Evolutionary conservation across 2,329 filamentous ascomycete species (phyloP).

Genomic region (Coleophoma crateriformis): DNA sequence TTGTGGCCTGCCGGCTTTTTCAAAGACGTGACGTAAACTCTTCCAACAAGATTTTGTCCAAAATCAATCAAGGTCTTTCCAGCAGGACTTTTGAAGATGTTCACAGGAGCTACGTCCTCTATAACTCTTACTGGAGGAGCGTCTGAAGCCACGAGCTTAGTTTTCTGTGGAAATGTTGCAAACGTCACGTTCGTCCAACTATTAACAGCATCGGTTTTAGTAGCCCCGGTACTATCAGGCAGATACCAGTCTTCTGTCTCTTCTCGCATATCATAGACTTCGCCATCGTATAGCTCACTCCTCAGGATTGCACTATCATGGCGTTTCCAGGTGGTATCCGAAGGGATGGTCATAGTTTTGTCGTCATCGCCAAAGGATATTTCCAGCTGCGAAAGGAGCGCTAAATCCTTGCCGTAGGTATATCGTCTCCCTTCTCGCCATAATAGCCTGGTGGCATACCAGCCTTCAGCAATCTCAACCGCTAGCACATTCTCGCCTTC

Average conservation of each 20-base stretch:
- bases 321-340: conserved; percentile 19
- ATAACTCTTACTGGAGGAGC: conserved; percentile 37
- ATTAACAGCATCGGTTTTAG: neutral
- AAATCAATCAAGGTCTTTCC: conserved; percentile 36
- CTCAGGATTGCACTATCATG: conserved; percentile 1
- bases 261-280: conserved; percentile 21
- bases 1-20: conserved; percentile 28
- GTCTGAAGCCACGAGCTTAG: conserved; percentile 31
- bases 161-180: neutral
- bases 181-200: neutral
- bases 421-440: conserved; percentile 25
- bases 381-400: conserved; percentile 23
- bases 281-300: conserved; percentile 44
- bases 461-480: conserved; percentile 41
- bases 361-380: conserved; percentile 10
- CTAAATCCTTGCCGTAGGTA: conserved; percentile 32
- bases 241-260: neutral
- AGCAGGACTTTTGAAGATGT: conserved; percentile 25
- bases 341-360: conserved; percentile 7
- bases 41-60: conserved; percentile 37
- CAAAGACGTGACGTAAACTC: conserved; percentile 33
- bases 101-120: conserved; percentile 23
- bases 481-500: conserved; percentile 28
- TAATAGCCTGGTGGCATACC: conserved; percentile 36
- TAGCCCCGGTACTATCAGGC: neutral